These are phyloP conservation scores for Aspergillus novofumigatus DNA, from an alignment of 2,329 filamentous ascomycete genomes.

Conservation along the genomic window DNA sequence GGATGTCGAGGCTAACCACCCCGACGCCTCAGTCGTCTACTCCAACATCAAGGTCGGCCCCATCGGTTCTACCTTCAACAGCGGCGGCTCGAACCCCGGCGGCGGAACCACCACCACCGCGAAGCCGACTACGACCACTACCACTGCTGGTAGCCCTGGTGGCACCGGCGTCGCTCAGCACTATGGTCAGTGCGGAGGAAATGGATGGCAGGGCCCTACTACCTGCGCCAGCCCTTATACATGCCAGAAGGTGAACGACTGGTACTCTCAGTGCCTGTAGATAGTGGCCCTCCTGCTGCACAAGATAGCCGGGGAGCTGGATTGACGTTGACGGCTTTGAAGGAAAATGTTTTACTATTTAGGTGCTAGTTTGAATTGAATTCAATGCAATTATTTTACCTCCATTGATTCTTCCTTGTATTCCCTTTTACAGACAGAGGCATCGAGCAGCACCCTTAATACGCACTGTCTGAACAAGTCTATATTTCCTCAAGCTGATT, in stretches of 20 bases:
- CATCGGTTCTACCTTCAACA: slow-evolving; percentile 50
- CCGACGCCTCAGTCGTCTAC: slow-evolving; percentile 52
- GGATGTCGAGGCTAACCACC: slow-evolving; percentile 45
- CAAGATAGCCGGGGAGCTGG: not conserved
- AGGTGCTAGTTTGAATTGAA: not conserved
- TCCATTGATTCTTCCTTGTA: no score
- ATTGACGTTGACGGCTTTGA: not conserved
- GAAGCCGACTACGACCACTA: slow-evolving; percentile 3
- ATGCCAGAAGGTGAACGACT: slow-evolving; percentile 31
- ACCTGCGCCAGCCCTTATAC: slow-evolving; percentile 30
- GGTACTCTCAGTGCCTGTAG: slow-evolving; percentile 38
- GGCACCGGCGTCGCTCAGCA: slow-evolving; percentile 17
- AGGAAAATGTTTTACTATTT: not conserved
- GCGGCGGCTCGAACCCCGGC: slow-evolving; percentile 4
- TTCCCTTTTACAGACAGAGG: no score
- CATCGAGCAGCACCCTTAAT: no score
- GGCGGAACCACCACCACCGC: slow-evolving; percentile 1
- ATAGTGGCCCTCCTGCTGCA: not conserved
- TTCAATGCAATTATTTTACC: not conserved
- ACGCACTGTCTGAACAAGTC: not conserved
- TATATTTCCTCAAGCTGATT: not conserved
- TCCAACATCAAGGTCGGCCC: slow-evolving; percentile 59
- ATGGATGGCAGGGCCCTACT: slow-evolving; percentile 31
- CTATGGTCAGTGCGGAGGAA: slow-evolving; percentile 33
- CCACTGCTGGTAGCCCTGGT: slow-evolving; percentile 3